Evolutionary conservation across 495 filamentous ascomycete species (phyloP), one percentile per base, ranked within the genome.

Genomic region (Neurospora intermedia): DNA sequence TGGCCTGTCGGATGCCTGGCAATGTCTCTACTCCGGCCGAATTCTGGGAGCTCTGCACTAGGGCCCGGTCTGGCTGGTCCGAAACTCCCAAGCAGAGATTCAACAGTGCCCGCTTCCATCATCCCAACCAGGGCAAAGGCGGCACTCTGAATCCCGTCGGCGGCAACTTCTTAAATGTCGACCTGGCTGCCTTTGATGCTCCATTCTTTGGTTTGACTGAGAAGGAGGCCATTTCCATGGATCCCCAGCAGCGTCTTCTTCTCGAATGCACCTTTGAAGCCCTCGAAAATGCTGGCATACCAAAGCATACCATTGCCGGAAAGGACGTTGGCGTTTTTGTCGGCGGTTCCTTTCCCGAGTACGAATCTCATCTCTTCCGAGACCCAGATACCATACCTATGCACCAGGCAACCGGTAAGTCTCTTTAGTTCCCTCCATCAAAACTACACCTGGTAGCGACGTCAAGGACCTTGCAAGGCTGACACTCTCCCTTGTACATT

Each of bases 251-350:
- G 77, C 89, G 93, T 31, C 83, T 96, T 40, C 89, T 92, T 2
- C 84, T 97, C 15, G 88, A 92, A 45, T 94, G 91, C 71, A 92
- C 92, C 1, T 97, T 94, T 76, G 93, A 95, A 75, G 94, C 94
- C 1, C 85, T 97, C 5, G 93, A 97, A 79, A 93, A 91, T 85
- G 91, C 92, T n/a, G 93, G 93, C 0, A 91, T 94, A 74, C 88
- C 91, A 43, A 94, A 93, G 4, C 91, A 93, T 4, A 89, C 88
- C 7, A 91, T 93, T 9, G 89, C 84, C 75, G 88, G 92, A 20
- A 88, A 93, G 80, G 86, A 93, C 8, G 89, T 95, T 45, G 93
- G 93, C 23, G 92, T 93, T 16, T 97, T 94, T 81, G 91, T 94
- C 75, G 93, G 93, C 45, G 92, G 93, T 77, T 93, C 92, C 3